These are phyloP conservation scores for Lophium mytilinum DNA, from an alignment of 495 filamentous ascomycete species.

Conservation along the genomic window DNA sequence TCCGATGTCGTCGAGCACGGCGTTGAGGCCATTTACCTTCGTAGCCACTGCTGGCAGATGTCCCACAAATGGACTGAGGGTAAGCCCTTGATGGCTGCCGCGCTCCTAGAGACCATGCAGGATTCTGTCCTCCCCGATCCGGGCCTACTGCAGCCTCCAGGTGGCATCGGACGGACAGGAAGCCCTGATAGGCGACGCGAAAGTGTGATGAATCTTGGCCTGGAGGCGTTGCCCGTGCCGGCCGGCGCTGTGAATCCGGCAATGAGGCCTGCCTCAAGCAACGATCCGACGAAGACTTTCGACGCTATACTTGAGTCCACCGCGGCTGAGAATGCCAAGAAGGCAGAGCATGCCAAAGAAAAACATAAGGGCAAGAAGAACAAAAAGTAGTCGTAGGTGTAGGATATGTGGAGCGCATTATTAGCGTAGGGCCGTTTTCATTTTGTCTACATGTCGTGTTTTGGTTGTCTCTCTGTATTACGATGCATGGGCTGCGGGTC, in stretches of 20 bases:
- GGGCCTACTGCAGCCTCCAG: not conserved
- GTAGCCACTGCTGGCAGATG: constrained; percentile 84
- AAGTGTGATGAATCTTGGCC: constrained; percentile 29
- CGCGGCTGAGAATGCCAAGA: constrained; percentile 17
- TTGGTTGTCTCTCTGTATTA: no score
- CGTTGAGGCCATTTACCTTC: constrained; percentile 81
- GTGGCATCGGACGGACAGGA: constrained; percentile 5
- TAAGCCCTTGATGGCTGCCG: constrained; percentile 25
- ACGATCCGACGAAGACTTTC: constrained; percentile 46
- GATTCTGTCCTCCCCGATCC: constrained; percentile 14
- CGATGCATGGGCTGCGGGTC: no score
- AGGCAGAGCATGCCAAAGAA: constrained; percentile 15
- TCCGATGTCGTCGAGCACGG: constrained; percentile 79
- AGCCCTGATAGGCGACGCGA: constrained; percentile 22
- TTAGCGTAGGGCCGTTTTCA: no score
- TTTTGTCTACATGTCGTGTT: no score
- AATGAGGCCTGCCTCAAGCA: constrained; percentile 14
- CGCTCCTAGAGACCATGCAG: constrained; percentile 14
- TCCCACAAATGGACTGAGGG: constrained; percentile 60
- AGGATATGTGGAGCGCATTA: no score
- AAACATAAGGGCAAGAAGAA: constrained; percentile 42
- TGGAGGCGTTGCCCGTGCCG: constrained; percentile 34
- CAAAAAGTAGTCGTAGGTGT: constrained; percentile 24
- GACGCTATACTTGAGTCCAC: constrained; percentile 56
- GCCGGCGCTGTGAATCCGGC: constrained; percentile 19